Conservation (phyloP, 139 green algal genomes). For the Gonium pectorale region DNA sequence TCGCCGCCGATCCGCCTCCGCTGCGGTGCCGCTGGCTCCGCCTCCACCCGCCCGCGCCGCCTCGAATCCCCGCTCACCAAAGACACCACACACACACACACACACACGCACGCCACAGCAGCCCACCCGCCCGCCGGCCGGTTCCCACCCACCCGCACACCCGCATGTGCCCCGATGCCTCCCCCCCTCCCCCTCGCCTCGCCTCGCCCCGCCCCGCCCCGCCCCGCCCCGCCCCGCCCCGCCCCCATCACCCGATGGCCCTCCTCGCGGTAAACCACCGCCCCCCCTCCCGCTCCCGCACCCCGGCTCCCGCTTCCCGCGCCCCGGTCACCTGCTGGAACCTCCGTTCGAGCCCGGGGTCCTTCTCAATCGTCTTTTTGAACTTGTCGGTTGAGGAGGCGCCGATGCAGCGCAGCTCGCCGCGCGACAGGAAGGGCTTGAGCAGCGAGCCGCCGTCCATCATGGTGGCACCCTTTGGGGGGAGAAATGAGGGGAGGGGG, state of each 20-base stretch:
- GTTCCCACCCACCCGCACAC: too few relatives aligned
- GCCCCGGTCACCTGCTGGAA: constrained; percentile 82
- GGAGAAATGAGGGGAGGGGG: background rate
- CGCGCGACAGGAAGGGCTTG: constrained; percentile 94
- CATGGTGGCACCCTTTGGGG: constrained; percentile 61
- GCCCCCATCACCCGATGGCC: background rate
- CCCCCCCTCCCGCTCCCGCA: background rate
- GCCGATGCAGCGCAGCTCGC: constrained; percentile 97
- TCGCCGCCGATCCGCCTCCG: too few relatives aligned
- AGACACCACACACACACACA: background rate
- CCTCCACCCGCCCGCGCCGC: too few relatives aligned
- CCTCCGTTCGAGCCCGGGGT: constrained; percentile 95
- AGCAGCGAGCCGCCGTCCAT: constrained; percentile 90
- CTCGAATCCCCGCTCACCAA: too few relatives aligned
- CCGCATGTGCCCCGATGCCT: too few relatives aligned
- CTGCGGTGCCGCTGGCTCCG: too few relatives aligned
- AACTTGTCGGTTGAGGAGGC: constrained; percentile 98
- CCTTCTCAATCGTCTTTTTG: constrained; percentile 99
- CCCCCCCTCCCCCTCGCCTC: background rate
- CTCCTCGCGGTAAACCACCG: too few relatives aligned
- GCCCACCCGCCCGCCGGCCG: too few relatives aligned
- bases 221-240: background rate
- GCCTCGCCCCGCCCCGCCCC: background rate
- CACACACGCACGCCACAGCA: too few relatives aligned
- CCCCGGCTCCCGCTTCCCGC: background rate